These are phyloP conservation scores for Myrmaecium sp. DNA, from an alignment of 2,329 filamentous ascomycete species.

Conservation along the genomic window DNA sequence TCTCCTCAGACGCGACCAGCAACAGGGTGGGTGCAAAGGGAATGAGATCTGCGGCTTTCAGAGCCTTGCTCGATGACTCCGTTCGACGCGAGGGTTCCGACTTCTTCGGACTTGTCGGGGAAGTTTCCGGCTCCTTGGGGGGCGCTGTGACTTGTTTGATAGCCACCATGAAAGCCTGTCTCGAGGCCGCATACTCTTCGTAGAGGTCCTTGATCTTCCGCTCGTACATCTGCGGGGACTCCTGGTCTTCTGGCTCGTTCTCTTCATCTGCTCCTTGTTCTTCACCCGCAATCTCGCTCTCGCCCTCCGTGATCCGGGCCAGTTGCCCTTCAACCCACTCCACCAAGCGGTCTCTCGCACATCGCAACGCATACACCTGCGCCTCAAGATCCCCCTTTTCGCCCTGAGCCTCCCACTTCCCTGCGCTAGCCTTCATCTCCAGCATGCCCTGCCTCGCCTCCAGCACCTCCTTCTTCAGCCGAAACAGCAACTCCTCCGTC, in stretches of 20 bases:
- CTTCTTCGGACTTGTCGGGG: no score
- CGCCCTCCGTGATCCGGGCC: slow-evolving; percentile 21
- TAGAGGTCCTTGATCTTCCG: slow-evolving; percentile 14
- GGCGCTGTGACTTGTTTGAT: slow-evolving; percentile 3
- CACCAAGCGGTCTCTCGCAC: slow-evolving; percentile 31
- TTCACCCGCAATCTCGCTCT: slow-evolving; percentile 17
- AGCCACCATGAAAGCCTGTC: slow-evolving; percentile 8
- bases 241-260: not conserved
- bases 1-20: slow-evolving; percentile 11
- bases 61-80: not conserved
- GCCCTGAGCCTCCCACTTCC: slow-evolving; percentile 6
- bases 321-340: slow-evolving; percentile 35
- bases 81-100: not conserved
- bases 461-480: slow-evolving; percentile 22
- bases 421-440: slow-evolving; percentile 10
- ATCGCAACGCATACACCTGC: slow-evolving; percentile 24
- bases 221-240: slow-evolving; percentile 7
- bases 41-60: slow-evolving; percentile 9
- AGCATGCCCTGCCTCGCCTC: slow-evolving; percentile 18
- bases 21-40: slow-evolving; percentile 15
- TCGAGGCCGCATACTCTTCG: slow-evolving; percentile 13
- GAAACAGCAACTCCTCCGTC: slow-evolving; percentile 14
- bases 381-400: slow-evolving; percentile 7
- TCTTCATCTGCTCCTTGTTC: slow-evolving; percentile 4
- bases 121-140: not conserved